These are phyloP conservation scores for Gossypium rotundifolium DNA, from an alignment of 345 rosid species.

Conservation along the genomic window DNA sequence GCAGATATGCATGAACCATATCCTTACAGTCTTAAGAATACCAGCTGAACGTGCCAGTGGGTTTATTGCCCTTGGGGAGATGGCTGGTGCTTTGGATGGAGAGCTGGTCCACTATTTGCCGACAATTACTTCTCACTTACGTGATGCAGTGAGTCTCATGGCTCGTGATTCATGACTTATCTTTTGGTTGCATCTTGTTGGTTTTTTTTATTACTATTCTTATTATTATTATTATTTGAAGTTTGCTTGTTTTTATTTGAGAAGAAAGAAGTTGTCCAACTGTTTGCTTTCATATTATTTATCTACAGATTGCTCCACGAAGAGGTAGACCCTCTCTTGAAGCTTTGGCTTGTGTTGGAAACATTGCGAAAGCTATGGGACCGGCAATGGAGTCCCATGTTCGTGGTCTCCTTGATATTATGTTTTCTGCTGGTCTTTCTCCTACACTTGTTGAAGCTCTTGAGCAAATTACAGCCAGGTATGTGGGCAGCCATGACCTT, in stretches of 20 bases:
- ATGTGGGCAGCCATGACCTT: conserved; percentile 12
- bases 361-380: conserved; percentile 96
- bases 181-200: conserved; percentile 10
- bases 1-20: conserved; percentile 97
- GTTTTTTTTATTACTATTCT: conserved; percentile 5
- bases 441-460: conserved; percentile 80
- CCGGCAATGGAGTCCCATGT: conserved; percentile 70
- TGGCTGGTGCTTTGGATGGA: conserved; percentile 99
- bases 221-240: not conserved
- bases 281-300: conserved; percentile 20
- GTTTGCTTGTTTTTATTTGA: conserved; percentile 4
- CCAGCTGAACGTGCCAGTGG: conserved; percentile 97
- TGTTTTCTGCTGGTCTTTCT: conserved; percentile 85
- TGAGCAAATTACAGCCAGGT: conserved; percentile 83
- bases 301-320: conserved; percentile 88
- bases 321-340: conserved; percentile 89
- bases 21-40: conserved; percentile 68
- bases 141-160: conserved; percentile 70
- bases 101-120: conserved; percentile 92
- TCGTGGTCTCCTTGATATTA: conserved; percentile 71
- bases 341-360: conserved; percentile 96
- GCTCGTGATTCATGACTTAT: conserved; percentile 18
- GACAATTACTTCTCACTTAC: conserved; percentile 79
- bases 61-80: conserved; percentile 96
- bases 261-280: too few relatives aligned